Base-by-base conservation (phyloP, 768 basidiomycete species). In the Plicaturopsis crispa region DNA sequence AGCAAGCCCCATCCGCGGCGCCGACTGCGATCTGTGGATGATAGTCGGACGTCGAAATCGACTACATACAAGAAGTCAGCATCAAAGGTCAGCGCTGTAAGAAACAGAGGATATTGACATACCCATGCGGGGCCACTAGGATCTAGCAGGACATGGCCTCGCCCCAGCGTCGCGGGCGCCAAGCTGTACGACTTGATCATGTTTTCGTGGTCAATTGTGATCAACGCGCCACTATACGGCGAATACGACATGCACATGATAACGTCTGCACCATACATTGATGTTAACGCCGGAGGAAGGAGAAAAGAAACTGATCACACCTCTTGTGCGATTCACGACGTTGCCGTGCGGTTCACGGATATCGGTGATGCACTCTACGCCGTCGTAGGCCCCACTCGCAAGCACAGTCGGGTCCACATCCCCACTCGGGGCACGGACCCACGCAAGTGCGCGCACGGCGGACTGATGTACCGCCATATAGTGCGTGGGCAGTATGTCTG, bases 81-180 rank as follows among this genome's bases (percentile, higher is more conserved):
- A 11, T 37, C n/a, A 34, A 12, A 17, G 35, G 24, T 32, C 19
- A 39, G 14, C 19, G 17, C 19, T 16, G 11, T 19, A 3, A 31
- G 31, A 6, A 21, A 31, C 16, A 12, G 22, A 13, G 8, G 2
- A 19, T n/a, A 6, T 1, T 14, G n/a, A 62, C 77, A 16, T 45
- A 92, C 91, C 89, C 86, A 90, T 41, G 86, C 71, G 7, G 89
- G 81, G 0, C 90, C 91, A 12, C 74, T 67, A 0, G 85, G 81
- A 44, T 88, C 82, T 43, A 85, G 59, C 26, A 90, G 49, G 12
- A 70, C 67, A 55, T 88, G 80, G 0, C 85, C 83, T 31, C 79
- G 63, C 17, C 87, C 83, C 14, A 89, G 65, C 70, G 82, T 79
- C 43, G 69, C 73, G 3, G 87, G 81, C 6, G 80, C 77, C 0